A percentile compares a stretch with the other conserved stretches of the same genome.
phyloP scores from a whole-genome alignment of 805 yeast genomes.

The Metschnikowia kunwiensis region DNA sequence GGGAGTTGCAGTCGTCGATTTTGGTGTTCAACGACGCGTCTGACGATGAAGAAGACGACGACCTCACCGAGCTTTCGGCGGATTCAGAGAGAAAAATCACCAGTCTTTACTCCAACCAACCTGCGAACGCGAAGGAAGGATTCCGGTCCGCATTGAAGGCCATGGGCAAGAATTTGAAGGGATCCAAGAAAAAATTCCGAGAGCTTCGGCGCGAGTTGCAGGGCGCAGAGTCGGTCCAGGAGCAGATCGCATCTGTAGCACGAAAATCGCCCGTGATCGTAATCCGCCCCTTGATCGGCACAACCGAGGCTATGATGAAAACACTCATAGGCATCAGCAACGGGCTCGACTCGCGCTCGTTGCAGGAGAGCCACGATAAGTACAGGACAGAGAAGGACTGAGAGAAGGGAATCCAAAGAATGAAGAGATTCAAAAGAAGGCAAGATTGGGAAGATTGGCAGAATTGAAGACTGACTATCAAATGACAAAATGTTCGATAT shows the following conservation, averaged over 20 bases:
- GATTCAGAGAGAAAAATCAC: conserved; percentile 41
- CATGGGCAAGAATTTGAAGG: conserved; percentile 60
- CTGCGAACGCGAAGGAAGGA: conserved; percentile 68
- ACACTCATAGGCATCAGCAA: conserved; percentile 82
- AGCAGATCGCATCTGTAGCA: conserved; percentile 64
- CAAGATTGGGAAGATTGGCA: too few relatives aligned
- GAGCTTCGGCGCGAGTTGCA: conserved; percentile 60
- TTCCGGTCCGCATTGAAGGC: conserved; percentile 70
- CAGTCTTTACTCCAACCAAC: conserved; percentile 84
- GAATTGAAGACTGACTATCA: too few relatives aligned
- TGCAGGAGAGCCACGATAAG: conserved; percentile 60
- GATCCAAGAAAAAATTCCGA: conserved; percentile 62
- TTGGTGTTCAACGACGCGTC: conserved; percentile 22
- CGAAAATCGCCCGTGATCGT: conserved; percentile 78
- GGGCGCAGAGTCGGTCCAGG: conserved; percentile 63
- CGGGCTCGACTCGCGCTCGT: conserved; percentile 66
- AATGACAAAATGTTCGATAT: not conserved
- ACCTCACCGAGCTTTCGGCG: conserved; percentile 13
- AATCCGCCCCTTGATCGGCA: conserved; percentile 84
- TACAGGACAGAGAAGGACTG: conserved; percentile 41
- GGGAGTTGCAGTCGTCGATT: conserved; percentile 21
- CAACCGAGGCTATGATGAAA: conserved; percentile 84
- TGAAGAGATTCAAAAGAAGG: too few relatives aligned
- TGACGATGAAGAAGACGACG: conserved; percentile 23
- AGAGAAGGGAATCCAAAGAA: too few relatives aligned